These are phyloP conservation scores for Cyclanthera cordifolia DNA, from an alignment of 306 rosid genomes.

Conservation along the genomic window DNA sequence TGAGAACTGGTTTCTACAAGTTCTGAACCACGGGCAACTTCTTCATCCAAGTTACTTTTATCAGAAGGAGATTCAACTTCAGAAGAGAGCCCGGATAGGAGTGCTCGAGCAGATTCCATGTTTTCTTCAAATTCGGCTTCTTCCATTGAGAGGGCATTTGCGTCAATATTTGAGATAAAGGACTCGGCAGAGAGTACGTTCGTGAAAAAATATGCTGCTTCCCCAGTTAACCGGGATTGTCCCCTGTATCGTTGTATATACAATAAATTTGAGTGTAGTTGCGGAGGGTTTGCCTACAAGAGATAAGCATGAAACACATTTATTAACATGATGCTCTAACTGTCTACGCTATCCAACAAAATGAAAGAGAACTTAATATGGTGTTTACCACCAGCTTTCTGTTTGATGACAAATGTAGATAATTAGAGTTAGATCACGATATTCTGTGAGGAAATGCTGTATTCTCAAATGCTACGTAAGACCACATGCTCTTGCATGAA, in stretches of 20 bases:
- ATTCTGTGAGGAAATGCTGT: not conserved
- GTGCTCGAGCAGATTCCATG: constrained; percentile 82
- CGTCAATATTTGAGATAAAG: constrained; percentile 82
- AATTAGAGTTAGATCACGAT: not conserved
- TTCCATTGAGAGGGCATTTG: constrained; percentile 84
- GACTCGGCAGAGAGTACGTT: constrained; percentile 90
- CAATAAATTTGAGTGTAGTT: constrained; percentile 75
- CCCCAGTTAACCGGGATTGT: constrained; percentile 65
- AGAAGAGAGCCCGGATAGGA: constrained; percentile 67
- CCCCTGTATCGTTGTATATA: constrained; percentile 89
- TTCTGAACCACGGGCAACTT: constrained; percentile 27
- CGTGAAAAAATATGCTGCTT: constrained; percentile 86
- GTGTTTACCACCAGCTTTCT: not conserved
- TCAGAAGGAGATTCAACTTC: constrained; percentile 34
- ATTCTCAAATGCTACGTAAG: not conserved
- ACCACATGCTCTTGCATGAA: not conserved
- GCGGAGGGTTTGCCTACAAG: constrained; percentile 94
- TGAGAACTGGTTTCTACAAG: constrained; percentile 23
- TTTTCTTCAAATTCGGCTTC: constrained; percentile 75
- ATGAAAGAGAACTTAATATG: not conserved
- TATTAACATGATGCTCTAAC: not conserved
- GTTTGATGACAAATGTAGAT: not conserved
- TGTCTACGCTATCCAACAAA: not conserved
- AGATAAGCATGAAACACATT: constrained; percentile 11
- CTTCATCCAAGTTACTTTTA: constrained; percentile 34